A percentile compares a stretch with the other conserved stretches of the same genome.
Evolutionary conservation across 345 rosid genomes (phyloP).

Genomic region (Erysimum cheiranthoides): DNA sequence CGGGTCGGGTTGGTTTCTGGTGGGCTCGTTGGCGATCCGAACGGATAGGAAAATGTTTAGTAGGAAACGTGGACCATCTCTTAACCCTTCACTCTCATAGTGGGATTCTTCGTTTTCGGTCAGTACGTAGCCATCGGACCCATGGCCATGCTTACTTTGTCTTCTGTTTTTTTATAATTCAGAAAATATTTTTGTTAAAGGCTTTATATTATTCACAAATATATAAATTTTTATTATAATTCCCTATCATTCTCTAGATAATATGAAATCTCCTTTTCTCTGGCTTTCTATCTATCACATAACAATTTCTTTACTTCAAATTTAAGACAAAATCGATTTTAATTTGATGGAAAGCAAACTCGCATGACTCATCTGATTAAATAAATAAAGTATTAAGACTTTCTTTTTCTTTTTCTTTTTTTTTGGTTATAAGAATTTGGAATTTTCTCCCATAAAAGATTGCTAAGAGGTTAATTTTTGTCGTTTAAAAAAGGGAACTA

Average conservation of each 20-base stretch:
- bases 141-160: conserved; percentile 46
- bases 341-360: conserved; percentile 38
- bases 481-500: conserved; percentile 1
- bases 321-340: conserved; percentile 19
- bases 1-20: conserved; percentile 40
- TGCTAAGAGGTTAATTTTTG: not conserved
- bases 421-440: not conserved
- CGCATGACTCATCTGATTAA: conserved; percentile 22
- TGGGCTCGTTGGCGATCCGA: conserved; percentile 37
- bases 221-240: not conserved
- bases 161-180: conserved; percentile 29
- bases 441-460: conserved; percentile 2
- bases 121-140: conserved; percentile 40
- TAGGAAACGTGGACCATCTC: conserved; percentile 42
- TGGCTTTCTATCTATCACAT: conserved; percentile 18
- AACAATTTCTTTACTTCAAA: conserved; percentile 37
- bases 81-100: conserved; percentile 38
- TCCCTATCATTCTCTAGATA: conserved; percentile 22
- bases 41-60: conserved; percentile 15
- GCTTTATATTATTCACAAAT: conserved; percentile 15
- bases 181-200: not conserved
- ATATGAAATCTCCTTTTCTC: conserved; percentile 33
- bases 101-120: conserved; percentile 41
- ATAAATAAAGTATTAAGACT: not conserved
- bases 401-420: too few species aligned